These are phyloP conservation scores for Corynascus novoguineensis DNA, from an alignment of 495 filamentous ascomycete species.

Conservation along the genomic window DNA sequence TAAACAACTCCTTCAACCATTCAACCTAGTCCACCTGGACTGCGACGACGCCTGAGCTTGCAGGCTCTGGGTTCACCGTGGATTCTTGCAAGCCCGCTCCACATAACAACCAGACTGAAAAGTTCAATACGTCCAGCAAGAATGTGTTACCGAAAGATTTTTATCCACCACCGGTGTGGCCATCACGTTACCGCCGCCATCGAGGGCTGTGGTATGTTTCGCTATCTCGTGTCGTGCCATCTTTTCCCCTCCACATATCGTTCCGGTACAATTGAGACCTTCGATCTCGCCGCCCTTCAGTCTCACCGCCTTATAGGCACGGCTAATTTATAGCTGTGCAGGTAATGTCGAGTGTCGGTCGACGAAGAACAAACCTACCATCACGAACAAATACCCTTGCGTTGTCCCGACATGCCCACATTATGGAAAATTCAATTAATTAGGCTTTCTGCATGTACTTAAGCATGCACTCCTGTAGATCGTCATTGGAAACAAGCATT, in stretches of 20 bases:
- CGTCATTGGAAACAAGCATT: background rate
- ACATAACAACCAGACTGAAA: background rate
- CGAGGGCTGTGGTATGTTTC: slow-evolving; percentile 18
- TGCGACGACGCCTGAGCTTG: too few relatives aligned
- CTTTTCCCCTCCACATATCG: too few relatives aligned
- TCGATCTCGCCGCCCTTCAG: too few relatives aligned
- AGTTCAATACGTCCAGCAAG: background rate
- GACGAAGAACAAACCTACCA: slow-evolving; percentile 3
- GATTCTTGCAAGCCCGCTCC: too few relatives aligned
- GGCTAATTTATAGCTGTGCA: too few relatives aligned
- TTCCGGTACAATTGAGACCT: too few relatives aligned
- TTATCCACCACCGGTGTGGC: slow-evolving; percentile 29
- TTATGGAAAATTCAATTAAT: slow-evolving; percentile 16
- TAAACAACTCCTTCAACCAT: too few relatives aligned
- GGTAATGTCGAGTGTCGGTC: slow-evolving; percentile 14
- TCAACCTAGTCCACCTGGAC: too few relatives aligned
- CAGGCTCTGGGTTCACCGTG: too few relatives aligned
- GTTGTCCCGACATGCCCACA: slow-evolving; percentile 10
- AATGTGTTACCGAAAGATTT: slow-evolving; percentile 29
- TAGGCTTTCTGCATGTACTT: background rate
- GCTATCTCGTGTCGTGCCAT: too few relatives aligned
- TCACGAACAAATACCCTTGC: slow-evolving; percentile 21
- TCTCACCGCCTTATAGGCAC: background rate
- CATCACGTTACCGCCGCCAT: slow-evolving; percentile 25
- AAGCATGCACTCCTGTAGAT: background rate